These are phyloP conservation scores for Phytophthora ramorum DNA, from an alignment of 352 stramenopile species.

Conservation along the genomic window DNA sequence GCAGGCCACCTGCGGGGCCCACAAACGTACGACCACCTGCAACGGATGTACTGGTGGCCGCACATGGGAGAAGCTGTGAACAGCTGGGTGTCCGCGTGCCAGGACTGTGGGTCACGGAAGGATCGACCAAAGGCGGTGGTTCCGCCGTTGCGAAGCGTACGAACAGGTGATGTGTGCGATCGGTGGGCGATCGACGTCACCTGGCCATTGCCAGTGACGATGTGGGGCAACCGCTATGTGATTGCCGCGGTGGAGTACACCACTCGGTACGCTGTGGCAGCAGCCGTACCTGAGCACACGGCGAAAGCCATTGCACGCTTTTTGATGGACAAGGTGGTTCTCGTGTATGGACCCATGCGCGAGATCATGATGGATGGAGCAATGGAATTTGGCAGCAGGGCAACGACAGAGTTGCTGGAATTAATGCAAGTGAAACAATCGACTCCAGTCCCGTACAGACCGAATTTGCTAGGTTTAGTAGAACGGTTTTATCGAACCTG, in stretches of 20 bases:
- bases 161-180: not conserved
- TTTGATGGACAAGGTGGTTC: not conserved
- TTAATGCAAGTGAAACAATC: not conserved
- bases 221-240: constrained; percentile 3
- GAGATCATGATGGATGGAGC: not conserved
- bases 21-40: too few relatives aligned
- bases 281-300: not conserved
- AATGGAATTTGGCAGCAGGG: not conserved
- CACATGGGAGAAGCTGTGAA: too few relatives aligned
- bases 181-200: constrained; percentile 4
- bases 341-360: not conserved
- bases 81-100: too few relatives aligned
- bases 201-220: not conserved
- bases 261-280: not conserved
- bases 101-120: too few relatives aligned
- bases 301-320: not conserved
- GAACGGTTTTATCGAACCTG: not conserved
- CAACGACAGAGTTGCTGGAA: not conserved
- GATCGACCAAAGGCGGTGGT: not conserved
- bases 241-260: constrained; percentile 10
- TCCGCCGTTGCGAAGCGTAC: not conserved
- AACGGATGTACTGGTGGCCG: too few relatives aligned
- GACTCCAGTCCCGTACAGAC: not conserved
- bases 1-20: too few relatives aligned
- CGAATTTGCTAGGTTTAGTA: not conserved